Evolutionary conservation across 2,329 filamentous ascomycete species (phyloP).

Genomic region (Blastomyces silverae): DNA sequence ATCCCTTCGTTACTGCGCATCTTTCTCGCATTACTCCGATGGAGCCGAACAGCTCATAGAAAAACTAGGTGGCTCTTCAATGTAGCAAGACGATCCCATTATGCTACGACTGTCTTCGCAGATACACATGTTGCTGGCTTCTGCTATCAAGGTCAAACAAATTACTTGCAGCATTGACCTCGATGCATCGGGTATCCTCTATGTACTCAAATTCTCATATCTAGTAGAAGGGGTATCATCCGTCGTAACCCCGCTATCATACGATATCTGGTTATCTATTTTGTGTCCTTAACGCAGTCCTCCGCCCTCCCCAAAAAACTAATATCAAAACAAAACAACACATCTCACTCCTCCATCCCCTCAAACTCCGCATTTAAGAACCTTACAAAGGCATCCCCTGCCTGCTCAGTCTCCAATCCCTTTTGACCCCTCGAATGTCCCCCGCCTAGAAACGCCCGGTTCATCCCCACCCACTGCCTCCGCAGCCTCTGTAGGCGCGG

Average conservation of each 20-base stretch:
- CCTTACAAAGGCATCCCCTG: slow-evolving; percentile 42
- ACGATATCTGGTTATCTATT: background rate
- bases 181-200: background rate
- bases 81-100: background rate
- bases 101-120: background rate
- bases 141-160: background rate
- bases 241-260: background rate
- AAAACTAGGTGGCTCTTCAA: background rate
- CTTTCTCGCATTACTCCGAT: background rate
- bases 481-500: slow-evolving; percentile 41
- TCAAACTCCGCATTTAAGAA: slow-evolving; percentile 43
- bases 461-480: slow-evolving; percentile 44
- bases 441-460: slow-evolving; percentile 36
- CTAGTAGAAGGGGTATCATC: background rate
- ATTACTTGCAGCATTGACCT: background rate
- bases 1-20: background rate
- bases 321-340: background rate
- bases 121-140: background rate
- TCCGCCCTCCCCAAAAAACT: background rate
- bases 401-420: slow-evolving; percentile 31
- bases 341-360: slow-evolving; percentile 21
- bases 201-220: background rate
- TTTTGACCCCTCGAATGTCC: slow-evolving; percentile 34
- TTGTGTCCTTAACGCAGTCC: background rate
- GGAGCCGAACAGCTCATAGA: background rate